phyloP scores from a whole-genome alignment of 495 filamentous ascomycete species.

The Aspergillus homomorphus region DNA sequence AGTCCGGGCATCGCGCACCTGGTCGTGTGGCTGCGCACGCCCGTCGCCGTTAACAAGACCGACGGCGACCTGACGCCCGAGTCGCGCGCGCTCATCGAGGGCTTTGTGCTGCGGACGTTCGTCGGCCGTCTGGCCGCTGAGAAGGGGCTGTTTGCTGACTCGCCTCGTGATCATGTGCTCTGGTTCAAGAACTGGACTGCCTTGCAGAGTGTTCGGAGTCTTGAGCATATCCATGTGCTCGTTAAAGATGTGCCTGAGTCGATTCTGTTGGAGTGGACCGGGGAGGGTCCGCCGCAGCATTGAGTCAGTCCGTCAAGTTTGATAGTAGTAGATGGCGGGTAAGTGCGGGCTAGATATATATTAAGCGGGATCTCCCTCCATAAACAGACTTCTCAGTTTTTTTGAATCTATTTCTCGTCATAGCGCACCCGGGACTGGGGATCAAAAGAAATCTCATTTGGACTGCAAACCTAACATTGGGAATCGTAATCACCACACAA shows the following conservation, averaged over 20 bases:
- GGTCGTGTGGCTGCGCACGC: conserved; percentile 59
- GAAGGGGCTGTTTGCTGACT: conserved; percentile 29
- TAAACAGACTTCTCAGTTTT: no score
- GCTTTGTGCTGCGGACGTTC: conserved; percentile 69
- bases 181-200: conserved; percentile 95
- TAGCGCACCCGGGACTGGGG: no score
- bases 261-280: conserved; percentile 61
- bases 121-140: conserved; percentile 49
- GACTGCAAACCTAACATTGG: conserved; percentile 23
- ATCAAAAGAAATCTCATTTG: no score
- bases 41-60: conserved; percentile 41
- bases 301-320: not conserved
- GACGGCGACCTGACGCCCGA: conserved; percentile 74
- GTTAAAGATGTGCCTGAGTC: conserved; percentile 59
- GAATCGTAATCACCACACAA: conserved; percentile 21
- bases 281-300: conserved; percentile 19
- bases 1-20: conserved; percentile 62
- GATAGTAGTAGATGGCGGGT: no score
- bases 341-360: no score
- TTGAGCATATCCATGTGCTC: conserved; percentile 77
- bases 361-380: no score
- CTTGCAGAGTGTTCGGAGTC: conserved; percentile 78
- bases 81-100: conserved; percentile 56
- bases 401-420: no score
- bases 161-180: conserved; percentile 57